phyloP scores from a whole-genome alignment of 306 rosid genomes.

The Medicago ruthenica region DNA sequence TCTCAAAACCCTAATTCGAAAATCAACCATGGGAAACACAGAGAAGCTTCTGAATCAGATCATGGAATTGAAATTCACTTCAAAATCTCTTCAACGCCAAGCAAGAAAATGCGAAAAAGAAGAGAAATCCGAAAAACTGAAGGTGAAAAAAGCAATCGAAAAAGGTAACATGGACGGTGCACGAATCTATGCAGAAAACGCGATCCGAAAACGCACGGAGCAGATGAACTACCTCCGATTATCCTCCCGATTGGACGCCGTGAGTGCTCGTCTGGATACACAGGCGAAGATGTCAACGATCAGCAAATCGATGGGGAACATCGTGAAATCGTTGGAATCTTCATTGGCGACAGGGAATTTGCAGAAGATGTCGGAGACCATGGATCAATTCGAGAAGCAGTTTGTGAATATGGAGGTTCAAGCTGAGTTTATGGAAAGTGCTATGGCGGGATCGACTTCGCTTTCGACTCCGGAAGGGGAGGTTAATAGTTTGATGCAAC shows the following conservation, averaged over 20 bases:
- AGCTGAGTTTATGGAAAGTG: slow-evolving; percentile 94
- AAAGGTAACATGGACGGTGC: slow-evolving; percentile 96
- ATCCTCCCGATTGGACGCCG: slow-evolving; percentile 90
- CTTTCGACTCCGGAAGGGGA: slow-evolving; percentile 93
- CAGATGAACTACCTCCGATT: slow-evolving; percentile 98
- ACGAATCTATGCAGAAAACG: slow-evolving; percentile 94
- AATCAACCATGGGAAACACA: slow-evolving; percentile 77
- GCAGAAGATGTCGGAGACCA: slow-evolving; percentile 97
- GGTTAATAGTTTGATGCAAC: slow-evolving; percentile 93
- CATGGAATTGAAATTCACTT: slow-evolving; percentile 93
- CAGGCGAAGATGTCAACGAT: slow-evolving; percentile 96
- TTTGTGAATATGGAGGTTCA: slow-evolving; percentile 98
- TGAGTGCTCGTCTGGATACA: slow-evolving; percentile 93
- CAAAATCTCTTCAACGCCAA: slow-evolving; percentile 92
- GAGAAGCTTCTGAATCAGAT: slow-evolving; percentile 93
- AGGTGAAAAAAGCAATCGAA: slow-evolving; percentile 95
- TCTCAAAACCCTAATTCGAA: not conserved
- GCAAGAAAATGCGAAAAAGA: slow-evolving; percentile 90
- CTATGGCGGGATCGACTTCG: slow-evolving; percentile 97
- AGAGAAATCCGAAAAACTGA: slow-evolving; percentile 88
- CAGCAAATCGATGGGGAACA: slow-evolving; percentile 85
- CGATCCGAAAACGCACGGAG: slow-evolving; percentile 87
- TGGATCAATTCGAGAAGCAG: slow-evolving; percentile 95
- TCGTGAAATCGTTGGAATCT: slow-evolving; percentile 86
- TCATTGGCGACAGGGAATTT: slow-evolving; percentile 77